Evolutionary conservation across 2,329 filamentous ascomycete species (phyloP), one percentile per base, ranked within the genome.

Genomic region (Camillea tinctor): DNA sequence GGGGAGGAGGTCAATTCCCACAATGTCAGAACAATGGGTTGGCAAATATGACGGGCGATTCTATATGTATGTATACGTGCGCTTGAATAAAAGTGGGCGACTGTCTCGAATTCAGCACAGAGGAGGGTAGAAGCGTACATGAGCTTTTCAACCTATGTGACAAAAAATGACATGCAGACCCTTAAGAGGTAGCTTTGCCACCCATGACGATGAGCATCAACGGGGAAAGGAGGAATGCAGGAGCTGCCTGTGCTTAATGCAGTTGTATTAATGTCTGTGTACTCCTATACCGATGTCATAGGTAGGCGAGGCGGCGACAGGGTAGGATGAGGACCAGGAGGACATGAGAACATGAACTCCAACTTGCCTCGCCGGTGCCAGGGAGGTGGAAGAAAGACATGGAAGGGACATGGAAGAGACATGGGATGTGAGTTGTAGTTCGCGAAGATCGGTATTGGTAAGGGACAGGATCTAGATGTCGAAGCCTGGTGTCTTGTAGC

Each of bases 31-130:
- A 61, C 70, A 69, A 69, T 70, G 70, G 66, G 68, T 64, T 61
- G 59, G 61, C 55, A 54, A 65, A 60, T 64, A 68, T 60, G 66
- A 56, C 54, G 69, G 65, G 66, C 63, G 65, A 59, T 70, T 71
- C 71, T 72, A 74, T 74, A 73, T 69, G 65, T n/a, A n/a, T 69
- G 66, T 44, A 44, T 44, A 15, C 36, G 36, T 17, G 36, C 36
- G 36, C 65, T 68, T 59, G 26, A 64, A 60, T 64, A 64, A 59
- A 60, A 66, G 58, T 57, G 62, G 60, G 60, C 58, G 64, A 62
- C 54, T 60, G 60, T 59, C 55, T 64, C 51, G 61, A 66, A 51
- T 63, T 63, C 60, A 64, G 60, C 60, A n/a, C n/a, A 57, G 52
- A 55, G 57, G 61, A 62, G 55, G 59, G 52, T 57, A 56, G 52